Evolutionary conservation across 2,329 filamentous ascomycete species (phyloP), one percentile per base, ranked within the genome.

Genomic region (Bimuria novae-zelandiae): DNA sequence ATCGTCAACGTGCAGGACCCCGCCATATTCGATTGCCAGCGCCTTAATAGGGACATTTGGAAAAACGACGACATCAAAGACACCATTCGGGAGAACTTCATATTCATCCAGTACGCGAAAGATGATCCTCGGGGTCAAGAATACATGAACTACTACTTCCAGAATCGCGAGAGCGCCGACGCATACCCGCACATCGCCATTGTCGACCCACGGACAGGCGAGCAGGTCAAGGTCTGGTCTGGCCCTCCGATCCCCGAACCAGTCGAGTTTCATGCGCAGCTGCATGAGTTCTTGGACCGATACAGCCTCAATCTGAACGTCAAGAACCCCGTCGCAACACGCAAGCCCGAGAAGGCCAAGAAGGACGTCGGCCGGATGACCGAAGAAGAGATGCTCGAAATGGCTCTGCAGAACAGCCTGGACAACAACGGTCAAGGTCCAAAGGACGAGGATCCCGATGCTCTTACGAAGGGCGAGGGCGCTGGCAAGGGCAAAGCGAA

Each of bases 161-260:
- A 85, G 49, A 80, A 80, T 37, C 85, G 89, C 61, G 91, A 96
- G 65, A 89, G 89, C 67, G 83, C 86, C n/a, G 89, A 93, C 67
- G 92, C 92, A 63, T 99, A 95, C 70, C 94, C 94, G 5, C 92
- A 99, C 70, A 94, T 97, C 52, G 91, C 92, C 39, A 96, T 99
- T 57, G 86, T 99, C 56, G 94, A 99, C 65, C 94, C 94, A 1
- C 84, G 94, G 54, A 99, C 94, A 0, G 94, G 94, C 55, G 94
- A 99, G 76, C 92, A 97, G 74, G 90, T 99, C 72, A 99, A 99
- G 77, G 84, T 92, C 1, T 97, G 94, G 93, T 92, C 89, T 12
- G 92, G 93, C 1, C 82, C 84, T 7, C 90, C 92, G 1, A 89
- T 92, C 49, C 87, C 92, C 0, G 83, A 82, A 33, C 78, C 91